phyloP scores from a whole-genome alignment of 331 rosid species.

The Rhamnella rubrinervis region DNA sequence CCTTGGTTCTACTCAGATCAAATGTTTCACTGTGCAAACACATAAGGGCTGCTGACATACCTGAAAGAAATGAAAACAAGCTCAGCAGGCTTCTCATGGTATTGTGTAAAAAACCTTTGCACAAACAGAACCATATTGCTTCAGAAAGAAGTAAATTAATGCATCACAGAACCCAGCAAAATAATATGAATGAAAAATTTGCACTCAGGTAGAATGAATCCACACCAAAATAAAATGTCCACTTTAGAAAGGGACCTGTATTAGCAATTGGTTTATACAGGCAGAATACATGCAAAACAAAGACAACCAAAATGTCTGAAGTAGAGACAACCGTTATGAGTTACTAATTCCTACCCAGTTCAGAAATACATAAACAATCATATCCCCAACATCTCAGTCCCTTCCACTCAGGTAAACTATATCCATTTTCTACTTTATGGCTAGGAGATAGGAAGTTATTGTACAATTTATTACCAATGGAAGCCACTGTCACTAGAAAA shows the following conservation, averaged over 20 bases:
- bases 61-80: conserved; percentile 44
- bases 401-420: too few species aligned
- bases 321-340: not conserved
- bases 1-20: conserved; percentile 56
- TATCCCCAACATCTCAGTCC: too few species aligned
- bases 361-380: not conserved
- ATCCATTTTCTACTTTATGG: too few species aligned
- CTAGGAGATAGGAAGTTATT: too few species aligned
- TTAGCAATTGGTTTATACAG: not conserved
- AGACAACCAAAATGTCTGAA: not conserved
- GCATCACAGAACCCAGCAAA: not conserved
- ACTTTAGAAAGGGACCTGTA: not conserved
- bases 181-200: not conserved
- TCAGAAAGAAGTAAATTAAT: not conserved
- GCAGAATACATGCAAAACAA: not conserved
- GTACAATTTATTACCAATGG: not conserved
- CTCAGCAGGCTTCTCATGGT: conserved; percentile 20
- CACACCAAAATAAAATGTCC: not conserved
- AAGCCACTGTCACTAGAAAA: not conserved
- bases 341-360: not conserved
- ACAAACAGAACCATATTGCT: not conserved
- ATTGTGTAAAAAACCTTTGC: not conserved
- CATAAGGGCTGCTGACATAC: conserved; percentile 56
- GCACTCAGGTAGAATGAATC: too few species aligned
- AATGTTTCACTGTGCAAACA: conserved; percentile 51